Percentiles rank a stretch among this genome's conserved stretches.
Evolutionary conservation across 495 filamentous ascomycete genomes (phyloP).

Genomic region (Daldinia bambusicola): DNA sequence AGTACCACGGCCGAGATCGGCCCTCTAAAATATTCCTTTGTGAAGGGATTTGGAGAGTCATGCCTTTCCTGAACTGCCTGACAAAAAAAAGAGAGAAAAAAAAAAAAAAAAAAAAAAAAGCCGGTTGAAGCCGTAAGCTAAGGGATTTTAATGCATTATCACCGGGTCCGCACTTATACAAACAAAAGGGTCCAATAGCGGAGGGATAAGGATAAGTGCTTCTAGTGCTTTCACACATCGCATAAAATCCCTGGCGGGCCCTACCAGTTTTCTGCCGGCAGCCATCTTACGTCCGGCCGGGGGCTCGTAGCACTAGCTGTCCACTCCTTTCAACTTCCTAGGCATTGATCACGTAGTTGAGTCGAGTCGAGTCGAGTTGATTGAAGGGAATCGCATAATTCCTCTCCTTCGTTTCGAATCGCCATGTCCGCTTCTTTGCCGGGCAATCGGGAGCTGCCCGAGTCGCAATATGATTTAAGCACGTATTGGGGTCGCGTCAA

Average conservation of each 20-base stretch:
- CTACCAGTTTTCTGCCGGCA: constrained; percentile 1
- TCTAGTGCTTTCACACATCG: background rate
- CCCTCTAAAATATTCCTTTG: constrained; percentile 32
- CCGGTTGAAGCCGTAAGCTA: background rate
- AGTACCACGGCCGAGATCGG: constrained; percentile 37
- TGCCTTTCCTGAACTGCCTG: background rate
- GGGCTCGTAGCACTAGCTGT: constrained; percentile 20
- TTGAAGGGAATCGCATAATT: background rate
- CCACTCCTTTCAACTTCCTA: constrained; percentile 16
- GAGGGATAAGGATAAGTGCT: background rate
- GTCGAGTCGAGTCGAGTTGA: too few species aligned
- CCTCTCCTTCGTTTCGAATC: constrained; percentile 5
- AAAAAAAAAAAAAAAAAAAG: background rate
- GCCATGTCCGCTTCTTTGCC: constrained; percentile 90
- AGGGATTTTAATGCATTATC: background rate
- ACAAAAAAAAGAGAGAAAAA: background rate
- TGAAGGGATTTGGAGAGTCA: background rate
- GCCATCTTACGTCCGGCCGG: constrained; percentile 3
- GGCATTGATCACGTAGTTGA: constrained; percentile 3
- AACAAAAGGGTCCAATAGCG: constrained; percentile 9
- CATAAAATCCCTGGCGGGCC: background rate
- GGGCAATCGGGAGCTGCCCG: constrained; percentile 83
- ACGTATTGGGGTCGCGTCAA: constrained; percentile 96
- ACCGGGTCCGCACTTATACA: background rate
- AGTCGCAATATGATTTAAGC: constrained; percentile 88